Base-by-base conservation (phyloP, 805 yeast species). In the Hemisphaericaspora nanyangensis region DNA sequence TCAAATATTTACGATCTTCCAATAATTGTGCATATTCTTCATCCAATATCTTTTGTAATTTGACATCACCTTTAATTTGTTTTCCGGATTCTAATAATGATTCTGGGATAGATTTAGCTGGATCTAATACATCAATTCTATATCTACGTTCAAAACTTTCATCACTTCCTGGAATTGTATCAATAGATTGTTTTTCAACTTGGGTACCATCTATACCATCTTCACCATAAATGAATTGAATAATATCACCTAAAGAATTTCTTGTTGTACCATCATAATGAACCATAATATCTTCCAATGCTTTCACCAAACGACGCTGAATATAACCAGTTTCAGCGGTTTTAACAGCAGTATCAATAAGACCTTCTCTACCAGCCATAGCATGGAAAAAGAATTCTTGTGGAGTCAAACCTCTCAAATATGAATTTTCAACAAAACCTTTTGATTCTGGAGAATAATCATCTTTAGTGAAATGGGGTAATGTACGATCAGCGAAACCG, bases 321-420 rank as follows among this genome's bases (percentile, higher is more conserved):
- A 91, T 90, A 63, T 91, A 91, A 70, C 98, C 98, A 19, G 98
- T 90, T 68, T 91, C 98, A 2, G 99, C 98, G 30, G 99, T 93
- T 65, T 93, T 93, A 35, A 93, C 99, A 12, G 99, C 99, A 39
- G 99, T 93, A 76, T 93, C 99, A 61, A 93, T 95, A 60, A 93
- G 75, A 75, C 99, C 99, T 72, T 93, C 99, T 77, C 99, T 88
- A 73, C 99, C 99, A 58, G 99, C 98, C 96, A 93, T 93, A 38
- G 98, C 97, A 63, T 93, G 99, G 83, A 93, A 93, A 63, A 93
- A 90, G 64, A 93, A 93, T 64, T 93, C 99, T 65, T 93, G 98
- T 25, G 99, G 99, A 5, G 99, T 90, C 56, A 93, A 75, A 28
- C 99, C 99, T 72, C 98, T 82, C 59, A 91, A 74, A 59, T 93